These are phyloP conservation scores for Nemania serpens DNA, from an alignment of 2,329 filamentous ascomycete genomes.

Conservation along the genomic window DNA sequence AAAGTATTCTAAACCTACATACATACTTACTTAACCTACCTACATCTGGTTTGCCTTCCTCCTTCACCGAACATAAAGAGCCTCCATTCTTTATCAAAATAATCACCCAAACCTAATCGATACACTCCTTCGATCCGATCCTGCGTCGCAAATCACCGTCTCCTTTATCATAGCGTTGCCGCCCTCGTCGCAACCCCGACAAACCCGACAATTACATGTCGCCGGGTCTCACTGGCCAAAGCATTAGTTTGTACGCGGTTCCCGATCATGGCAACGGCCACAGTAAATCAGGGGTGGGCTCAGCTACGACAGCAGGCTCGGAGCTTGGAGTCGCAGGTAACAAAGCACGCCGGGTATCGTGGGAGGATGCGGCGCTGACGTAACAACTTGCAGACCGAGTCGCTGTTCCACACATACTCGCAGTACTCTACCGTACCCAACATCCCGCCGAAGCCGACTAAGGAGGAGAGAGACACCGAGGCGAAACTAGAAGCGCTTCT, in stretches of 20 bases:
- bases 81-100: neutral
- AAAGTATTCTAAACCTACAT: too few species aligned
- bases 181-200: constrained; percentile 3
- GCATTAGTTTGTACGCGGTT: constrained; percentile 1
- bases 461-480: constrained; percentile 82
- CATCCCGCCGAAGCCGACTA: constrained; percentile 80
- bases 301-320: constrained; percentile 93
- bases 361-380: constrained; percentile 7
- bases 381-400: constrained; percentile 69
- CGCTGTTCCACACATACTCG: constrained; percentile 81
- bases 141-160: neutral
- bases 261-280: constrained; percentile 54
- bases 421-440: constrained; percentile 83
- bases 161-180: neutral
- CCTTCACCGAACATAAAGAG: too few species aligned
- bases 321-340: constrained; percentile 85
- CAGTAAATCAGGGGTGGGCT: constrained; percentile 76
- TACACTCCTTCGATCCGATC: neutral
- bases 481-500: constrained; percentile 82
- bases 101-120: neutral
- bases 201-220: constrained; percentile 13
- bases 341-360: neutral
- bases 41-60: too few species aligned
- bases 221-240: neutral
- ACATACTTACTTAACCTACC: too few species aligned